Percentiles rank a stretch among this genome's conserved stretches.
Evolutionary conservation across 1,284 basidiomycete genomes (phyloP).

Genomic region (Pseudozyma pruni): DNA sequence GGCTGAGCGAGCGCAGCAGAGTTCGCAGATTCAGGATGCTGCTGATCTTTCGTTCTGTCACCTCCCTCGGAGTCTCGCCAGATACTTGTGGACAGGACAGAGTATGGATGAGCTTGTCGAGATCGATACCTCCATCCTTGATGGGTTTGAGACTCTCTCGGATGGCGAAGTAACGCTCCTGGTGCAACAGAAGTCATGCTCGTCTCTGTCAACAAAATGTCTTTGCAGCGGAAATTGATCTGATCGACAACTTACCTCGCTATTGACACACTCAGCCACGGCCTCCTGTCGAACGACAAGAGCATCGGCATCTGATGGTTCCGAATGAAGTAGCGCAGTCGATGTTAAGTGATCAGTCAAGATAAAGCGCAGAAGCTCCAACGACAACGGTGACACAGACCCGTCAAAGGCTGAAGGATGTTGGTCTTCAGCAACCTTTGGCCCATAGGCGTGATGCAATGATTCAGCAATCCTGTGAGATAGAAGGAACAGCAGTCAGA

Average conservation of each 20-base stretch:
- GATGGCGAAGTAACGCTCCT: constrained; percentile 76
- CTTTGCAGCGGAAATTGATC: too few relatives aligned
- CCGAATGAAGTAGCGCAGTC: constrained; percentile 5
- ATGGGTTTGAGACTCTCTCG: constrained; percentile 77
- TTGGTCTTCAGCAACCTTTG: constrained; percentile 80
- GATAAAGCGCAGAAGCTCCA: background rate
- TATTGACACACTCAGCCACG: constrained; percentile 75
- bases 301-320: constrained; percentile 72
- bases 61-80: constrained; percentile 67
- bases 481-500: background rate
- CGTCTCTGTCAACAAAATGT: too few relatives aligned
- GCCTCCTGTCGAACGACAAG: constrained; percentile 79
- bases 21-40: constrained; percentile 79
- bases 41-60: constrained; percentile 76
- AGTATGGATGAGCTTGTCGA: constrained; percentile 81
- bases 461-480: constrained; percentile 72
- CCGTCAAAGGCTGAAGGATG: constrained; percentile 83
- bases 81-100: constrained; percentile 24
- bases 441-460: constrained; percentile 89
- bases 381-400: constrained; percentile 62
- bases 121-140: constrained; percentile 75
- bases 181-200: too few relatives aligned
- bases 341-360: background rate
- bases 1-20: constrained; percentile 70
- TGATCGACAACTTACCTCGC: constrained; percentile 71